phyloP scores from a whole-genome alignment of 768 basidiomycete genomes.

The Hericium coralloides region DNA sequence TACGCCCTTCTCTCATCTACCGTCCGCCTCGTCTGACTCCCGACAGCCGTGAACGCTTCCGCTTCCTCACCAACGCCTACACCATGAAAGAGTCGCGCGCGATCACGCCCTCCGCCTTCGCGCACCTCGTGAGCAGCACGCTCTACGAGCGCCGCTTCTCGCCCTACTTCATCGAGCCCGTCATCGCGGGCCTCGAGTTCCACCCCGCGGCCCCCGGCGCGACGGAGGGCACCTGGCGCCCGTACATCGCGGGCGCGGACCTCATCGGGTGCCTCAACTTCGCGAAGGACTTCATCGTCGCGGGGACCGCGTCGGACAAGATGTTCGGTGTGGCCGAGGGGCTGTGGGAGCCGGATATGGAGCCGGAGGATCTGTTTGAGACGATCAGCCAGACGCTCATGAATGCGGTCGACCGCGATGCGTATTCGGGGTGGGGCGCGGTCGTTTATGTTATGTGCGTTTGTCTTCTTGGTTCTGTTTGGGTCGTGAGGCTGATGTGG shows the following conservation, averaged over 20 bases:
- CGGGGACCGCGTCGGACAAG: conserved; percentile 88
- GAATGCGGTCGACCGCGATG: conserved; percentile 94
- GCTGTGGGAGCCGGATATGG: conserved; percentile 96
- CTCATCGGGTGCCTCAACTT: conserved; percentile 90
- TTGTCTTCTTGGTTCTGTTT: not conserved
- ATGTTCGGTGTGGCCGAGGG: conserved; percentile 97
- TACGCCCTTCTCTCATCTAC: conserved; percentile 27
- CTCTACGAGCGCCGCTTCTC: conserved; percentile 95
- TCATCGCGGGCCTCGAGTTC: conserved; percentile 84
- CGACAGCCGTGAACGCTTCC: conserved; percentile 75
- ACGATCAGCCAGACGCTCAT: conserved; percentile 94
- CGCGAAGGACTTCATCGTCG: conserved; percentile 94
- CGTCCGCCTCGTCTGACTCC: not conserved
- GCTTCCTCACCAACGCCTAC: conserved; percentile 97
- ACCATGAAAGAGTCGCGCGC: conserved; percentile 98
- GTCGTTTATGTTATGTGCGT: conserved; percentile 93
- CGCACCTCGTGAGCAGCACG: conserved; percentile 90
- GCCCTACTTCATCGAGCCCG: conserved; percentile 94
- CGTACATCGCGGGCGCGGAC: conserved; percentile 94
- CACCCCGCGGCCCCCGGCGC: conserved; percentile 36
- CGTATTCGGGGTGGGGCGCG: conserved; percentile 95
- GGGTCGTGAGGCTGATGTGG: conserved; percentile 4
- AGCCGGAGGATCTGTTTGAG: conserved; percentile 95
- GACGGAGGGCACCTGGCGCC: conserved; percentile 38
- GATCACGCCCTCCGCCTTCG: conserved; percentile 93